phyloP scores from a whole-genome alignment of 257 asterid genomes.

The Apocynum venetum region DNA sequence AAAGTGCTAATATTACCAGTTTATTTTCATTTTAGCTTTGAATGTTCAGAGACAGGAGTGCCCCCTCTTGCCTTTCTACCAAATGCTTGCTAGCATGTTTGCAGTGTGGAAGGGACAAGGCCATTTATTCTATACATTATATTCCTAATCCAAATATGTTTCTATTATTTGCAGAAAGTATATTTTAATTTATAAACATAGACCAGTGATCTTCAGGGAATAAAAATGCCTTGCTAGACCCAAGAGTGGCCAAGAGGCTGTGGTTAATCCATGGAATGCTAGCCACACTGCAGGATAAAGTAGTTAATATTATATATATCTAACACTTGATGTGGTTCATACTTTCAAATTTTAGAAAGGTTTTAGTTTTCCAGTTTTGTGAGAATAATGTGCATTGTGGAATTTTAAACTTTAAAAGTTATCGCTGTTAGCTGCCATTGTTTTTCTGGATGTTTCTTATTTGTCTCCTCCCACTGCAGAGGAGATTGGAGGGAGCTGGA shows the following conservation, averaged over 20 bases:
- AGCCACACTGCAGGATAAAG: background rate
- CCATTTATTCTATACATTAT: background rate
- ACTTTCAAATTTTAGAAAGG: background rate
- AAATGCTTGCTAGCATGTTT: background rate
- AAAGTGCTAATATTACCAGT: background rate
- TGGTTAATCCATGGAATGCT: background rate
- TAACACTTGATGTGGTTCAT: background rate
- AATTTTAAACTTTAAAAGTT: background rate
- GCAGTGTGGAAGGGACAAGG: background rate
- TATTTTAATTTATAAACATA: background rate
- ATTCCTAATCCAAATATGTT: background rate
- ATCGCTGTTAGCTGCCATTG: background rate
- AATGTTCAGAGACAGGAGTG: background rate
- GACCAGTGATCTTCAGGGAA: background rate
- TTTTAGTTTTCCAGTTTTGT: background rate
- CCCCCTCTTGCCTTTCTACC: background rate
- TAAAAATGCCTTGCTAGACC: background rate
- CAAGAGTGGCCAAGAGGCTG: too few relatives aligned
- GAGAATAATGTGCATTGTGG: background rate
- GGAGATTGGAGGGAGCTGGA: conserved; percentile 93
- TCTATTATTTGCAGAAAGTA: background rate
- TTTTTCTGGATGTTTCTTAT: background rate
- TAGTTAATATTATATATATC: background rate
- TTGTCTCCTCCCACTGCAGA: conserved; percentile 37
- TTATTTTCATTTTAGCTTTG: background rate